A percentile compares a stretch with the other conserved stretches of the same genome.
phyloP scores from a whole-genome alignment of 2,329 filamentous ascomycete genomes.

The Penicillium sclerotigenum region DNA sequence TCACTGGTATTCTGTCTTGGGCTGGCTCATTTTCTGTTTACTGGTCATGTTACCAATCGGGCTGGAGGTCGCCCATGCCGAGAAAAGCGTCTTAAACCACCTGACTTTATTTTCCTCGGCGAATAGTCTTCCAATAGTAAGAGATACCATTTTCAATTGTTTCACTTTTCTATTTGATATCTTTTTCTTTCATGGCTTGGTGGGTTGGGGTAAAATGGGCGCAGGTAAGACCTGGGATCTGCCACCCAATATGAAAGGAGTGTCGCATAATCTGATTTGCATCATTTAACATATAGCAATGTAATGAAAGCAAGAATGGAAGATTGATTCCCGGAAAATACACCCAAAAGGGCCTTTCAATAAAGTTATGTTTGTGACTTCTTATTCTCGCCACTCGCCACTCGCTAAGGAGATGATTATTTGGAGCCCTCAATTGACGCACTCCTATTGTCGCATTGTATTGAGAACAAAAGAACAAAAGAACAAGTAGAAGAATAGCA shows the following conservation, averaged over 20 bases:
- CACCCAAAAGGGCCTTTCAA: background rate
- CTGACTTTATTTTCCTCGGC: background rate
- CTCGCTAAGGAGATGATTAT: background rate
- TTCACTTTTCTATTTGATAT: background rate
- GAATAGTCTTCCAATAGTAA: background rate
- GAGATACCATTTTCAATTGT: background rate
- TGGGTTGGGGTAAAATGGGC: background rate
- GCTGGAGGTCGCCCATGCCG: background rate
- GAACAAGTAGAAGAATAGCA: background rate
- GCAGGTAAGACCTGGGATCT: background rate
- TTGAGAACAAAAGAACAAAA: background rate
- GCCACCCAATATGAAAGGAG: background rate
- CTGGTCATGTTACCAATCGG: conserved; percentile 6
- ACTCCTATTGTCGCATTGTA: background rate
- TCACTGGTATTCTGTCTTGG: conserved; percentile 4
- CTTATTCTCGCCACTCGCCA: background rate
- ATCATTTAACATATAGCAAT: background rate
- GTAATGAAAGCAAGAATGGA: background rate
- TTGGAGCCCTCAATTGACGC: background rate
- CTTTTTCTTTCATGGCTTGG: background rate
- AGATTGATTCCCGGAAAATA: background rate
- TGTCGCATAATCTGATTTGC: background rate
- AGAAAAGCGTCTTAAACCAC: background rate
- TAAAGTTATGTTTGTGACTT: background rate
- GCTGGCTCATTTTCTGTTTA: conserved; percentile 8